A percentile compares a stretch with the other conserved stretches of the same genome.
Evolutionary conservation across 2,329 filamentous ascomycete genomes (phyloP).

Genomic region (Passalora sequoiae): DNA sequence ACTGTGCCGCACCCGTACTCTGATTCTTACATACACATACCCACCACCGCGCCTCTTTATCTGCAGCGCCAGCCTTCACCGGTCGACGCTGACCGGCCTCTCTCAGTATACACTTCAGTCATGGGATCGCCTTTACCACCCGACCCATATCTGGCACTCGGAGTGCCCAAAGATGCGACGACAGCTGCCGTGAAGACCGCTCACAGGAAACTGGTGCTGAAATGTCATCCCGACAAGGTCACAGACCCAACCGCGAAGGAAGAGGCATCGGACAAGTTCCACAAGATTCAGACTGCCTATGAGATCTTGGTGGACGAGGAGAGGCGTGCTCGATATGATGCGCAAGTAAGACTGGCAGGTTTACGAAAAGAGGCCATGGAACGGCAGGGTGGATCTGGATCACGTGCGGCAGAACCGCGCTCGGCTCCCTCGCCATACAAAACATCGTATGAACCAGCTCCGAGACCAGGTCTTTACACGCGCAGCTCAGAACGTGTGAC

Average conservation of each 20-base stretch:
- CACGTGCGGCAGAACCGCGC: conserved; percentile 15
- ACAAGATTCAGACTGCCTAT: conserved; percentile 87
- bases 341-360: conserved; percentile 62
- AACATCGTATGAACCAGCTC: conserved; percentile 9
- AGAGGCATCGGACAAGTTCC: conserved; percentile 79
- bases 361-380: conserved; percentile 53
- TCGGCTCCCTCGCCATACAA: conserved; percentile 14
- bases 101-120: conserved; percentile 4
- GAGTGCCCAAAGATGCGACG: conserved; percentile 65
- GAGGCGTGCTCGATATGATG: conserved; percentile 70
- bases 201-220: conserved; percentile 86
- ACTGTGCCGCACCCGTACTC: background rate
- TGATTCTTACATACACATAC: background rate
- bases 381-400: conserved; percentile 29
- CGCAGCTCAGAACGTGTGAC: conserved; percentile 19
- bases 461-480: conserved; percentile 11
- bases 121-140: conserved; percentile 41
- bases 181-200: conserved; percentile 78
- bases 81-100: conserved; percentile 10
- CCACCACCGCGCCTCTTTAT: conserved; percentile 3
- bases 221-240: conserved; percentile 62
- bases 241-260: conserved; percentile 71
- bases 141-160: conserved; percentile 81
- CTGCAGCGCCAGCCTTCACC: conserved; percentile 11
- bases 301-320: conserved; percentile 78